Evolutionary conservation across 2,329 filamentous ascomycete species (phyloP), one percentile per base, ranked within the genome.

Genomic region (Calonectria hawksworthii): DNA sequence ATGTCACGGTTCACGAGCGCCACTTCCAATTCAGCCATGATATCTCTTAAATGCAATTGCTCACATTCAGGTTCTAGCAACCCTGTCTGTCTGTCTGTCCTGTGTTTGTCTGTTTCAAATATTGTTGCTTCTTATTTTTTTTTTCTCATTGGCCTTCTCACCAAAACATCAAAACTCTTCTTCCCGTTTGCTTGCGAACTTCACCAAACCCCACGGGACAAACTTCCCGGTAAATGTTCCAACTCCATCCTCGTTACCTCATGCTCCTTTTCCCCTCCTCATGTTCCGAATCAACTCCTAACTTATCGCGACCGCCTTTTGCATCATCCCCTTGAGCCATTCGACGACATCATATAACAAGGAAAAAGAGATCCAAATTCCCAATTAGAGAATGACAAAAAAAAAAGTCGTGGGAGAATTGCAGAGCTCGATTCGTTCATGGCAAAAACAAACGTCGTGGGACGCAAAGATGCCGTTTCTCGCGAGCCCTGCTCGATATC

Each of bases 51-150:
- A 50, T 65, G 68, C 18, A 71, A 76, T 72, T 47, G 61, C 66
- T 75, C n/a, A 69, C 56, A 64, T 41, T 69, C 63, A 44, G 52
- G 67, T 38, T 38, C 70, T 72, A 38, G 61, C 52, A 36, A 72
- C 69, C 59, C 67, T 72, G 47, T 54, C 61, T 64, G 38, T 54
- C 63, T 51, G 16, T 51, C 50, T 47, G 44, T 47, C 44, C n/a
- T 65, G 18, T 44, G 44, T 63, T 61, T 61, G 54, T 51, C 18
- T 63, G 50, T 66, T 56, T 70, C 52, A 10, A 38, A 44, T 61
- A 41, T 28, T 7, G 26, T 28, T 41, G 7, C 34, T 47, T 26
- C 66, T 59, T n/a, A 41, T 34, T 54, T 51, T 66, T 67, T 54
- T 34, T 13, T 10, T 36, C 44, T 23, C 18, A 14, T 51, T 44